These are phyloP conservation scores for Elsinoe fawcettii DNA, from an alignment of 2,329 filamentous ascomycete species.

Conservation along the genomic window DNA sequence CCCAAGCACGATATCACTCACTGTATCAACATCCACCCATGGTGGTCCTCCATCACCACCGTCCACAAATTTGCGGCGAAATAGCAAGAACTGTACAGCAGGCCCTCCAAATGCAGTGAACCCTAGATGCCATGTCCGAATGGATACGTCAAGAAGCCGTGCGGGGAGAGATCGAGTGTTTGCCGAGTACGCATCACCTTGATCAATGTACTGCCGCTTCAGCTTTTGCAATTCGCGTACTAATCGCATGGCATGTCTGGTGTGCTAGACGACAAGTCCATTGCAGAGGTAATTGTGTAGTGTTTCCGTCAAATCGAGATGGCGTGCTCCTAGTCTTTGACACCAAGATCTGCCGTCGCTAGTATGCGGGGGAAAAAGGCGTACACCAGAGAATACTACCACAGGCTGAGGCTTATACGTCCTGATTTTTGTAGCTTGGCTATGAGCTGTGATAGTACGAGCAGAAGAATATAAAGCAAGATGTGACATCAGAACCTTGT, in stretches of 20 bases:
- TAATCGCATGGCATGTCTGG: neutral
- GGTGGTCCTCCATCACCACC: neutral
- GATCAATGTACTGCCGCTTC: neutral
- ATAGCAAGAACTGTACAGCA: constrained; percentile 62
- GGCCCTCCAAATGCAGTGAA: constrained; percentile 61
- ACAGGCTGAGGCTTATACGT: too few relatives aligned
- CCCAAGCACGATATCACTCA: neutral
- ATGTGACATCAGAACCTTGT: too few relatives aligned
- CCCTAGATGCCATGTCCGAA: constrained; percentile 49
- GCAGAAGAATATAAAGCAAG: too few relatives aligned
- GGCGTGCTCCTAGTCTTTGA: constrained; percentile 1
- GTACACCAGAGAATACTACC: too few relatives aligned
- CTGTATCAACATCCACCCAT: neutral
- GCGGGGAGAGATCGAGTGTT: constrained; percentile 8
- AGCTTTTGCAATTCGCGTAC: neutral
- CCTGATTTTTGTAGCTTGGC: too few relatives aligned
- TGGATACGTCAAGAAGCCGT: constrained; percentile 7
- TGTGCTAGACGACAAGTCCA: neutral
- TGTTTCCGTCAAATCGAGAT: neutral
- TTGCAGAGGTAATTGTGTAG: neutral
- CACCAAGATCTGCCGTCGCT: neutral
- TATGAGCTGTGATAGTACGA: too few relatives aligned
- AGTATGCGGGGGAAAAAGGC: too few relatives aligned
- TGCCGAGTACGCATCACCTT: constrained; percentile 3
- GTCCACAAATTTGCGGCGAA: constrained; percentile 55